Conservation (phyloP, 345 rosid genomes). For the Gossypium longicalyx region DNA sequence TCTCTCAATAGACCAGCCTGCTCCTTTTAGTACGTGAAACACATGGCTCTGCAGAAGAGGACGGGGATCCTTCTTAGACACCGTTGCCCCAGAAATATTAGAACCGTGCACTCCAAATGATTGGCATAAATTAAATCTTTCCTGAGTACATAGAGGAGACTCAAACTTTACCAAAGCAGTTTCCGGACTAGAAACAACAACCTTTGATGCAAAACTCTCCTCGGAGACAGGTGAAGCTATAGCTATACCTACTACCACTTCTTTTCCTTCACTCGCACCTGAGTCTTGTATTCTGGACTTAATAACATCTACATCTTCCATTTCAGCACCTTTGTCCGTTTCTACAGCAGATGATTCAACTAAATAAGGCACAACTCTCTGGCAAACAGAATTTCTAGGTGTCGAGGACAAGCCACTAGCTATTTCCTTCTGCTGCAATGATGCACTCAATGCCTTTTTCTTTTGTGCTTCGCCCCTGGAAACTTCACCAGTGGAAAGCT, state of each 20-base stretch:
- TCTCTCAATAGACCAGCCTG: constrained; percentile 68
- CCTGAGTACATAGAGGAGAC: constrained; percentile 28
- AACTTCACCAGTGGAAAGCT: constrained; percentile 34
- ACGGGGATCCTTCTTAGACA: constrained; percentile 62
- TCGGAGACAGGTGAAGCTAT: constrained; percentile 74
- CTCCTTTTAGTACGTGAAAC: constrained; percentile 40
- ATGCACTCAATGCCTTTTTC: constrained; percentile 15
- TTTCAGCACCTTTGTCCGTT: constrained; percentile 24
- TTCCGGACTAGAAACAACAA: constrained; percentile 37
- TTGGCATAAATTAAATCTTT: constrained; percentile 28
- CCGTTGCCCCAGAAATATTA: constrained; percentile 28
- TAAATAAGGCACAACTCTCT: constrained; percentile 35
- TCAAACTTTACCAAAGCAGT: constrained; percentile 28
- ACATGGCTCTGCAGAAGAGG: constrained; percentile 58
- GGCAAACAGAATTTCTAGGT: constrained; percentile 28
- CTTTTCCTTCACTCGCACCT: constrained; percentile 31
- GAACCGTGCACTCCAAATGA: constrained; percentile 20
- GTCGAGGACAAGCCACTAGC: constrained; percentile 18
- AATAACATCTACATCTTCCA: constrained; percentile 25
- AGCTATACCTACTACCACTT: constrained; percentile 34
- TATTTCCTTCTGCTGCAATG: constrained; percentile 14
- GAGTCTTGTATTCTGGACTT: constrained; percentile 25
- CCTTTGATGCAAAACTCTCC: constrained; percentile 56
- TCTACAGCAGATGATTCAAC: constrained; percentile 55
- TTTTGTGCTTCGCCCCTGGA: constrained; percentile 25